Base-by-base conservation (phyloP, 352 stramenopile genomes). In the Phytophthora tubulina region DNA sequence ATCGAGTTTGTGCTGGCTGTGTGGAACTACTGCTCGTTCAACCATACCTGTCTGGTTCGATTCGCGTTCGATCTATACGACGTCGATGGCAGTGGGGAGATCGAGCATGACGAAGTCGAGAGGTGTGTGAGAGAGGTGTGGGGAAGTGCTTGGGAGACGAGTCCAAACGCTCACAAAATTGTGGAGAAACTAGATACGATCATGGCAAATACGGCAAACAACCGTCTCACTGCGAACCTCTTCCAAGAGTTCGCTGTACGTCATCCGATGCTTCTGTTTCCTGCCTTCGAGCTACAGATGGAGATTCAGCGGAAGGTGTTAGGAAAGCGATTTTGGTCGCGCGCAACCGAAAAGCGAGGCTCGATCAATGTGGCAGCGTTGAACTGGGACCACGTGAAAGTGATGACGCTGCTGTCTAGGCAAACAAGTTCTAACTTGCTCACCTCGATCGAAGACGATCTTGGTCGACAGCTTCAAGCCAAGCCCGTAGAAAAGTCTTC, bases 21-120 rank as follows among this genome's bases (percentile, higher is more conserved):
- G 61, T 92, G 84, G 85, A 90, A 93, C 70, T 92, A 92, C 54
- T 93, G 85, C 72, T 89, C 83, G n/a, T 92, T 92, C 63, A 89
- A 67, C 39, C 73, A 84, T 48, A 48, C 74, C 39, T 86, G 79
- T 30, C 83, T 94, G 39, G 79, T 92, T 53, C 78, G 76, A 9
- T 94, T 90, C 55, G 81, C 86, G 2, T 94, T 92, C 55, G 84
- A 91, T 63, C 69, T 94, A 7, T 94, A 94, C 67, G 85, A 94
- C 38, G 58, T 80, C 3, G 86, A 94, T 67, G 71, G 83, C 6
- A 92, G 81, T 27, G 85, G 86, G 39, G 79, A 91, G 67, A 93
- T 94, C 62, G 83, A 91, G 57, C 74, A 79, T 17, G 60, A 61
- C 7, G 85, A 93, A 59, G 80, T 83, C 1, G 74, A 67, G 17